Base-by-base conservation (phyloP, 2,329 filamentous ascomycete species). In the Podosphaera xanthii region DNA sequence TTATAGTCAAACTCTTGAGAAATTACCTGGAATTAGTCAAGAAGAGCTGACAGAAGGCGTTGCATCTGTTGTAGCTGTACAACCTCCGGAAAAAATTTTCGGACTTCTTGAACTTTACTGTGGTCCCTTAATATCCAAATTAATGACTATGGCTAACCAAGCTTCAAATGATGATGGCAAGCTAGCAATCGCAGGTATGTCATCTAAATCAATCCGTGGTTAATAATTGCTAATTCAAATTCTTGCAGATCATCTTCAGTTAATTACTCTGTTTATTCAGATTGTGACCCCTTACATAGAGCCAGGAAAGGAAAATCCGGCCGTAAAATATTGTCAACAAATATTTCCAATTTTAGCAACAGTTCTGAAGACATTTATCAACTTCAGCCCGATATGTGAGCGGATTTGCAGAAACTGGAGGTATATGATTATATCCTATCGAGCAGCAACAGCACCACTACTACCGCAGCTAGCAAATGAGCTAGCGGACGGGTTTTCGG, bases 21-120 rank as follows among this genome's bases (percentile, higher is more conserved):
- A 84, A 65, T 76, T 98, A 14, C 90, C 90, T 6, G 81, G 84
- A 10, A 76, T 81, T 52, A 97, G 91, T 69, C 90, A 96, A 71
- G 90, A 97, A 70, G 92, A 98, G 71, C 81, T 98, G 57, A 97
- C 92, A 0, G 91, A 98, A 69, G 92, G 92, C 63, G 90, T 97
- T 53, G 90, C 92, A 9, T 87, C 83, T 56, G 90, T 98, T 14
- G 83, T 98, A 58, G 86, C 89, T 9, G 88, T 85, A 57, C 90
- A 96, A 69, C 87, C 89, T 4, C 72, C 82, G 33, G 78, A 82
- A 49, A 86, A 94, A 67, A 81, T 90, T 30, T 94, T 94, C 70
- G 81, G 81, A 61, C 83, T 89, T 2, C 77, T 98, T 66, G 95
- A 96, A 73, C 76, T 92, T 54, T 97, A 94, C 74, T 94, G 88